Conservation (phyloP, 2,329 filamentous ascomycete genomes). For the Alternaria sp. region DNA sequence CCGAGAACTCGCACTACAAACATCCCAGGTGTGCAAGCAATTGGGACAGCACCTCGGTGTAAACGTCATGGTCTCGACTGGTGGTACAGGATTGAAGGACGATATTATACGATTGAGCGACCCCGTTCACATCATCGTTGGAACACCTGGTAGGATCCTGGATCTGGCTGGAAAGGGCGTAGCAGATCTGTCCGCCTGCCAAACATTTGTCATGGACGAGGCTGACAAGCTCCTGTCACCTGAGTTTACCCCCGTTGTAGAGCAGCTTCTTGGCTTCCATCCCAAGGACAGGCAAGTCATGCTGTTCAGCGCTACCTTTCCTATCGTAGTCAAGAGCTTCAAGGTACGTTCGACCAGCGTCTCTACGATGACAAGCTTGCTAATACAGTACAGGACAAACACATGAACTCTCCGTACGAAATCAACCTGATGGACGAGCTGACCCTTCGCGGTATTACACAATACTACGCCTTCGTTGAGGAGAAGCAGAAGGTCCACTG, state of each 20-base stretch:
- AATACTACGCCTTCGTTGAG: slow-evolving; percentile 99
- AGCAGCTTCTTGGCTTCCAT: slow-evolving; percentile 93
- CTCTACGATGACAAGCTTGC: neutral
- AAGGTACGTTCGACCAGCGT: slow-evolving; percentile 55
- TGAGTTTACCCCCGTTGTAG: slow-evolving; percentile 97
- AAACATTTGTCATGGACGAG: slow-evolving; percentile 99
- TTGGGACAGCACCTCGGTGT: slow-evolving; percentile 95
- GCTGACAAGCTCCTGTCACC: slow-evolving; percentile 96
- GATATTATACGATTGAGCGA: slow-evolving; percentile 96
- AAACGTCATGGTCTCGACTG: slow-evolving; percentile 99
- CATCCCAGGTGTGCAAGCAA: slow-evolving; percentile 98
- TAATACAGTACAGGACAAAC: slow-evolving; percentile 71
- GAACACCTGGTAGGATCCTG: slow-evolving; percentile 93
- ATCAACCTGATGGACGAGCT: slow-evolving; percentile 99
- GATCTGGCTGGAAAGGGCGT: slow-evolving; percentile 96
- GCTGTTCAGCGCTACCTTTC: slow-evolving; percentile 98
- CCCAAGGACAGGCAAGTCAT: slow-evolving; percentile 98
- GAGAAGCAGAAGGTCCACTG: slow-evolving; percentile 99
- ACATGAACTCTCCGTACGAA: slow-evolving; percentile 95
- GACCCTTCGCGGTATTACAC: slow-evolving; percentile 95
- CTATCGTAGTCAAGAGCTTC: slow-evolving; percentile 95
- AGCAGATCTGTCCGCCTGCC: slow-evolving; percentile 92
- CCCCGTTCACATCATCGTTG: slow-evolving; percentile 95
- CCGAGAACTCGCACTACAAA: slow-evolving; percentile 95
- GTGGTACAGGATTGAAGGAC: slow-evolving; percentile 91